A percentile compares a stretch with the other conserved stretches of the same genome.
Evolutionary conservation across 805 yeast genomes (phyloP).

Genomic region (Limtongozyma cylindracea): DNA sequence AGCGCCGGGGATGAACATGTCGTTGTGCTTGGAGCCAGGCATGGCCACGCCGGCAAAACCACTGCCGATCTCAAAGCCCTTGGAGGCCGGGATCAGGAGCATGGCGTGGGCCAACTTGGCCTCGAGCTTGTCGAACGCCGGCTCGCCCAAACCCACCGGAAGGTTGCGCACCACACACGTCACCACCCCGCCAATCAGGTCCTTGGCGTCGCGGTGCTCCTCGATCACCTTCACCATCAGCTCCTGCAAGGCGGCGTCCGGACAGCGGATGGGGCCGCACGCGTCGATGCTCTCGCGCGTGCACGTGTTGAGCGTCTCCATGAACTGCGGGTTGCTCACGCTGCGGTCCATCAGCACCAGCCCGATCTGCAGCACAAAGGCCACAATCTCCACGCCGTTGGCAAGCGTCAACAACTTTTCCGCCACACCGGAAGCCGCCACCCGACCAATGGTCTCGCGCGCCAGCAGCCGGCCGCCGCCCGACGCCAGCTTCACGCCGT

Average conservation of each 20-base stretch:
- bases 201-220: conserved; percentile 61
- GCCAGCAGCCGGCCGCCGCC: conserved; percentile 98
- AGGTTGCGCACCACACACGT: conserved; percentile 90
- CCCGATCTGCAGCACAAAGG: conserved; percentile 90
- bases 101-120: conserved; percentile 93
- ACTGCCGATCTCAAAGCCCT: conserved; percentile 94
- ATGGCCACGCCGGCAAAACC: conserved; percentile 79
- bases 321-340: conserved; percentile 37
- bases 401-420: conserved; percentile 66
- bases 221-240: conserved; percentile 76
- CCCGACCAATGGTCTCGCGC: conserved; percentile 95
- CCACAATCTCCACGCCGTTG: conserved; percentile 78
- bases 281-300: conserved; percentile 79
- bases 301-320: conserved; percentile 40
- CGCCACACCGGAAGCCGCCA: conserved; percentile 97
- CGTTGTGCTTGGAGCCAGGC: conserved; percentile 90
- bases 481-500: conserved; percentile 79
- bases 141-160: conserved; percentile 95
- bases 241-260: conserved; percentile 44
- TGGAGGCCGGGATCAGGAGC: conserved; percentile 93
- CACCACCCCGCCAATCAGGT: conserved; percentile 94
- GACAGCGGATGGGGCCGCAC: conserved; percentile 84
- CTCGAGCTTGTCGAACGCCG: conserved; percentile 90
- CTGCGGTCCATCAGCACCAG: conserved; percentile 51
- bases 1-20: conserved; percentile 46